Percentiles rank a stretch among this genome's conserved stretches.
These are phyloP conservation scores for Striga asiatica DNA, from an alignment of 257 asterid species.

Conservation along the genomic window DNA sequence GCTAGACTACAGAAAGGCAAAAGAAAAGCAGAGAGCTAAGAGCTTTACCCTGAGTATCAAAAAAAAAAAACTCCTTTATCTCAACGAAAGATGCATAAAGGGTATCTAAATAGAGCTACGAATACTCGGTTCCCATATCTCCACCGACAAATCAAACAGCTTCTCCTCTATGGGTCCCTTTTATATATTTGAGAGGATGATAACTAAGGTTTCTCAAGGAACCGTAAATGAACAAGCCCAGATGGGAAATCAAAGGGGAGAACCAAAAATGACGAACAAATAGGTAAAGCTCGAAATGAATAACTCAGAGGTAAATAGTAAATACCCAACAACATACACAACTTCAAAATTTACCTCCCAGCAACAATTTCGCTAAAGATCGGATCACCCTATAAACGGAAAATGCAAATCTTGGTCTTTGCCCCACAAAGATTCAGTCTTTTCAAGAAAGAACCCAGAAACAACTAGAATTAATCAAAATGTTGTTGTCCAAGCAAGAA, in stretches of 20 bases:
- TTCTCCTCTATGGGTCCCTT: constrained; percentile 13
- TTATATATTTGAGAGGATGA: constrained; percentile 4
- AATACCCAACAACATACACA: too few species aligned
- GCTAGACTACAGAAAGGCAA: too few species aligned
- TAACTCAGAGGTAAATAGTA: background rate
- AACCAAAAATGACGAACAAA: background rate
- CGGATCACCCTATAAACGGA: background rate
- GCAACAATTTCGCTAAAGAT: too few species aligned
- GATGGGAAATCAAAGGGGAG: background rate
- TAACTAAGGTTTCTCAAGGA: constrained; percentile 15
- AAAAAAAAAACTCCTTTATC: background rate
- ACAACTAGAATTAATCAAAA: constrained; percentile 8
- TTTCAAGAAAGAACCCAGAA: constrained; percentile 12
- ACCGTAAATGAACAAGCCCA: constrained; percentile 20
- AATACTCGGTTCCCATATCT: constrained; percentile 5
- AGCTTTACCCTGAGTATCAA: background rate
- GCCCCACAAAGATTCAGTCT: constrained; percentile 25
- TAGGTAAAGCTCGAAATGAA: background rate
- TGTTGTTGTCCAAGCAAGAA: constrained; percentile 11
- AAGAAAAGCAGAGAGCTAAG: background rate
- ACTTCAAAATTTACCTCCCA: too few species aligned
- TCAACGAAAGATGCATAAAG: constrained; percentile 1
- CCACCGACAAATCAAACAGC: constrained; percentile 28
- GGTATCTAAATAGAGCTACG: constrained; percentile 2
- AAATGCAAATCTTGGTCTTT: constrained; percentile 15